phyloP scores from a whole-genome alignment of 306 rosid genomes.

The Trifolium repens region DNA sequence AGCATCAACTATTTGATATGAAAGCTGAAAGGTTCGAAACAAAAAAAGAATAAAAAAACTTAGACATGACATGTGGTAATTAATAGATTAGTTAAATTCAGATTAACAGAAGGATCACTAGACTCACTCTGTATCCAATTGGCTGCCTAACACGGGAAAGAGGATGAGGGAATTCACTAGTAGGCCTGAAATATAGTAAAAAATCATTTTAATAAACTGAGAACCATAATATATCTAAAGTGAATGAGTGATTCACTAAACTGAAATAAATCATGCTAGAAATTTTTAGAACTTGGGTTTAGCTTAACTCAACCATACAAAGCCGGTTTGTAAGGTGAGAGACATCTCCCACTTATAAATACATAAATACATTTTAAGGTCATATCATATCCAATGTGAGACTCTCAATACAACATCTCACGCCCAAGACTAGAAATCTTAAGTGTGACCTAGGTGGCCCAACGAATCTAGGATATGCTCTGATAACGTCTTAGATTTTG shows the following conservation, averaged over 20 bases:
- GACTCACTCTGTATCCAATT: slow-evolving; percentile 78
- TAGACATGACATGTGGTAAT: slow-evolving; percentile 26
- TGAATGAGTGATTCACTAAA: slow-evolving; percentile 32
- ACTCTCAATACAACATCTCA: background rate
- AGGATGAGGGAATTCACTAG: slow-evolving; percentile 94
- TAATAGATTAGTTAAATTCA: slow-evolving; percentile 17
- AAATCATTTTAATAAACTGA: slow-evolving; percentile 17
- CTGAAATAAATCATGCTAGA: background rate
- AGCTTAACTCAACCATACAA: background rate
- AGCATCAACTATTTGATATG: slow-evolving; percentile 88
- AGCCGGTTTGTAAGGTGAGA: background rate
- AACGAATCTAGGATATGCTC: background rate
- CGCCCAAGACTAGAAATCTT: background rate
- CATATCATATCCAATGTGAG: background rate
- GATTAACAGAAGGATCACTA: slow-evolving; percentile 14
- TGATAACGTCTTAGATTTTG: background rate
- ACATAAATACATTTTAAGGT: background rate
- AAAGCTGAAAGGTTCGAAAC: slow-evolving; percentile 66
- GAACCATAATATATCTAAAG: slow-evolving; percentile 24
- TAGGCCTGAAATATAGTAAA: slow-evolving; percentile 67
- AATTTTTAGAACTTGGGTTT: background rate
- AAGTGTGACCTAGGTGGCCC: background rate
- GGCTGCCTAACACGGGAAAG: slow-evolving; percentile 80
- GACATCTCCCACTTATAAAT: background rate
- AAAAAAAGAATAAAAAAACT: slow-evolving; percentile 33